These are phyloP conservation scores for Plasmodium berghei DNA, from an alignment of 169 alveolate species.

Conservation along the genomic window DNA sequence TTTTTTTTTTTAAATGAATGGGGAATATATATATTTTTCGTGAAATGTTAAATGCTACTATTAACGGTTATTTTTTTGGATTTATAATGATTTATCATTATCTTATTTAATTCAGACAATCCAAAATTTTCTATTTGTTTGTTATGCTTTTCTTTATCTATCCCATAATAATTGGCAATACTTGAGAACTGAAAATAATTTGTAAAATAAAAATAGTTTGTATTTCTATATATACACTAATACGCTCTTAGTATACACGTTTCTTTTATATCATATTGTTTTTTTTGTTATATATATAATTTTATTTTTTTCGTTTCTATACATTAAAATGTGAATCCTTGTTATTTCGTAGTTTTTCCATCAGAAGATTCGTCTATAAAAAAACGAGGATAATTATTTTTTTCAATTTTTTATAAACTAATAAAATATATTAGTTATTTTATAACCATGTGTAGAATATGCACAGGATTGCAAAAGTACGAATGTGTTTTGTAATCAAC, in stretches of 20 bases:
- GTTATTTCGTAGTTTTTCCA: slow-evolving; percentile 26
- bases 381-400: not conserved
- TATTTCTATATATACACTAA: too few species aligned
- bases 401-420: not conserved
- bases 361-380: slow-evolving; percentile 45
- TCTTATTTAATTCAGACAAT: slow-evolving; percentile 63
- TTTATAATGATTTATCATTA: slow-evolving; percentile 73
- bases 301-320: slow-evolving; percentile 4
- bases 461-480: slow-evolving; percentile 67
- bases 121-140: slow-evolving; percentile 63
- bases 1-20: too few species aligned
- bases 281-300: not conserved
- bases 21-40: not conserved
- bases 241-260: not conserved
- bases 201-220: too few species aligned
- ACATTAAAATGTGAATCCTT: slow-evolving; percentile 65
- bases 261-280: not conserved
- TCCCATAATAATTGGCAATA: slow-evolving; percentile 46
- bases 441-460: slow-evolving; percentile 64
- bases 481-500: slow-evolving; percentile 72
- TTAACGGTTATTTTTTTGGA: slow-evolving; percentile 65
- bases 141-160: slow-evolving; percentile 18
- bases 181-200: slow-evolving; percentile 32
- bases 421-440: slow-evolving; percentile 2
- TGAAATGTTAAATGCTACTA: slow-evolving; percentile 17